phyloP scores from a whole-genome alignment of 106 monocot genomes.

The Amphibolis antarctica region DNA sequence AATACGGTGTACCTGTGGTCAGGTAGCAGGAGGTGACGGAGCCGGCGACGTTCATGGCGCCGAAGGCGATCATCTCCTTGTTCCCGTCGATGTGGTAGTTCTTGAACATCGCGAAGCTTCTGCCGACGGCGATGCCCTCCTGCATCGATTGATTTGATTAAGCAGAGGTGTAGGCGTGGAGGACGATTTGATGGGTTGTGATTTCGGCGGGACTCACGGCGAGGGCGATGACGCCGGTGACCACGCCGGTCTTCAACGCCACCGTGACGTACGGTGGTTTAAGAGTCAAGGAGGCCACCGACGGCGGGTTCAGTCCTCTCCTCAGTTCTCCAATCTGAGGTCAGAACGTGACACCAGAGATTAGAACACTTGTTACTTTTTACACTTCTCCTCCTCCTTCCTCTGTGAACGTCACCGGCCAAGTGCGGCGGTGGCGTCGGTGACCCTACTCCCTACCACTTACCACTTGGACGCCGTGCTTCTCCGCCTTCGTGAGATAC shows the following conservation, averaged over 20 bases:
- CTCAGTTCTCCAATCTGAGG: constrained; percentile 21
- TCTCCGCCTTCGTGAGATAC: constrained; percentile 20
- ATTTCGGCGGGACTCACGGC: constrained; percentile 15
- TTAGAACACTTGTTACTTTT: background rate
- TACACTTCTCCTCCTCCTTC: too few species aligned
- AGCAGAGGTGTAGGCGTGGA: too few species aligned
- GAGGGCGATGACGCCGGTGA: constrained; percentile 21
- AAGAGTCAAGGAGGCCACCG: constrained; percentile 10
- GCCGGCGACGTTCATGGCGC: constrained; percentile 53
- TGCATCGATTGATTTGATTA: constrained; percentile 3
- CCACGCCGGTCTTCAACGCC: constrained; percentile 16
- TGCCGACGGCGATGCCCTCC: constrained; percentile 64
- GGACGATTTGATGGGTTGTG: too few species aligned
- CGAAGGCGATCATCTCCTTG: constrained; percentile 67
- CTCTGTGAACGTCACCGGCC: too few species aligned
- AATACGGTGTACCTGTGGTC: constrained; percentile 49
- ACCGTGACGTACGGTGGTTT: constrained; percentile 10
- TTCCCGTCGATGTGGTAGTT: constrained; percentile 66
- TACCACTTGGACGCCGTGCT: constrained; percentile 28
- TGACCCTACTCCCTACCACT: too few species aligned
- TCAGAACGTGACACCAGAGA: background rate
- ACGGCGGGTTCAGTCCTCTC: constrained; percentile 28
- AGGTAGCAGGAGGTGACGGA: constrained; percentile 57
- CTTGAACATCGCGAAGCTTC: constrained; percentile 63
- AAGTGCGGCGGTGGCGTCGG: too few species aligned